Evolutionary conservation across 768 basidiomycete genomes (phyloP).

Genomic region (Udeniomyces megalosporus): DNA sequence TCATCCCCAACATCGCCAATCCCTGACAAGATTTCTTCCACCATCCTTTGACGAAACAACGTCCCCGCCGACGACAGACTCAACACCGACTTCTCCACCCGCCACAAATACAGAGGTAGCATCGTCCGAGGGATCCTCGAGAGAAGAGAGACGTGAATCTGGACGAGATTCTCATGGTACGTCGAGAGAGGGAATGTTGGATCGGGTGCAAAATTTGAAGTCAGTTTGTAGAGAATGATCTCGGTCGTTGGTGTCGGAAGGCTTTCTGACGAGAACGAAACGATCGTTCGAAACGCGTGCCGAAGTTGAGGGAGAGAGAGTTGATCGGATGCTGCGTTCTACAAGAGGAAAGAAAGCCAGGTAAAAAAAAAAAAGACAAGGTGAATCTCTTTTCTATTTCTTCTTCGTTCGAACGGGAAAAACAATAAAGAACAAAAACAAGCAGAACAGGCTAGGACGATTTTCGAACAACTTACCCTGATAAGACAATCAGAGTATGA

Average conservation of each 20-base stretch:
- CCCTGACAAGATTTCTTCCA: not conserved
- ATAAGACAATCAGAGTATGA: slow-evolving; percentile 51
- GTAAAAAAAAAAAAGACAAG: not conserved
- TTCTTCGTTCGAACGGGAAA: too few relatives aligned
- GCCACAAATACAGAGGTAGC: not conserved
- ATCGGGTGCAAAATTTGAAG: too few relatives aligned
- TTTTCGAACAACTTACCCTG: slow-evolving; percentile 42
- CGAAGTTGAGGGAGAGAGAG: slow-evolving; percentile 53
- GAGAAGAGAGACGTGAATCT: not conserved
- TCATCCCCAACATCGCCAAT: not conserved
- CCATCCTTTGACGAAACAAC: not conserved
- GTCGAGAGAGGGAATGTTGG: too few relatives aligned
- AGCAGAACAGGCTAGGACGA: too few relatives aligned
- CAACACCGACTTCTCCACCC: not conserved
- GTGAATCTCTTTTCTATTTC: too few relatives aligned
- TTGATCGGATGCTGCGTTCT: slow-evolving; percentile 71
- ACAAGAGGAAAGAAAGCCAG: not conserved
- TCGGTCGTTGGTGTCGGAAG: not conserved
- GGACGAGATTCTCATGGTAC: not conserved
- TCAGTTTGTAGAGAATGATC: not conserved
- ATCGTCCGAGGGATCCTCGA: not conserved
- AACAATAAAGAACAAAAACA: too few relatives aligned
- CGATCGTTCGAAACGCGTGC: slow-evolving; percentile 27
- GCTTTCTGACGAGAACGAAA: not conserved
- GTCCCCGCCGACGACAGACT: not conserved